Conservation (phyloP, 2,329 filamentous ascomycete species). For the Alternaria brassicae region DNA sequence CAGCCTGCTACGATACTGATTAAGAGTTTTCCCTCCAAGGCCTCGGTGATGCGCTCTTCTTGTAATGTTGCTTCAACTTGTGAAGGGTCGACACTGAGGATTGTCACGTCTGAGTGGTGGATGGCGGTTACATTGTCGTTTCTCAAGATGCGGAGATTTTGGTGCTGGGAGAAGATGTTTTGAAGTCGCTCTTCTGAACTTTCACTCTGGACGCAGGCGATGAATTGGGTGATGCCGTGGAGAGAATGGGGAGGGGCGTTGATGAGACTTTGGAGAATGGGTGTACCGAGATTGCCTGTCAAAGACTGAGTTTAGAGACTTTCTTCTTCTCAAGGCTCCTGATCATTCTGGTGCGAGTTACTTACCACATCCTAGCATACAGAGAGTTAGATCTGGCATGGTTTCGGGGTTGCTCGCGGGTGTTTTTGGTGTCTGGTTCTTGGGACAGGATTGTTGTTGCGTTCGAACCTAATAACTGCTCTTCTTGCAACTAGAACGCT, state of each 20-base stretch:
- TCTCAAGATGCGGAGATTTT: neutral
- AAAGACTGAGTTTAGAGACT: neutral
- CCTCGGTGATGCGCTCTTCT: neutral
- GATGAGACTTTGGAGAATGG: neutral
- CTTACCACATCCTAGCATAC: constrained; percentile 43
- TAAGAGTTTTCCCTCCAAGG: neutral
- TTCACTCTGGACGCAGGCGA: neutral
- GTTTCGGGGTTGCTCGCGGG: neutral
- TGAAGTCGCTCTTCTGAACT: neutral
- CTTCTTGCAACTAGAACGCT: fast-evolving
- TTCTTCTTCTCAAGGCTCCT: neutral
- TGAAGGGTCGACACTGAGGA: constrained; percentile 1
- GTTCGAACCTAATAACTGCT: too few species aligned
- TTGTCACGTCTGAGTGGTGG: neutral
- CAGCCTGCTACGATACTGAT: constrained; percentile 5
- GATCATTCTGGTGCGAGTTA: neutral
- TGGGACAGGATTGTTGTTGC: too few species aligned
- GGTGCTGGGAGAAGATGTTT: neutral
- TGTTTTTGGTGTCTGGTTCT: too few species aligned
- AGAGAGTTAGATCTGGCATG: constrained; percentile 28
- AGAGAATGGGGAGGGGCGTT: neutral
- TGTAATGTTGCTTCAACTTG: neutral
- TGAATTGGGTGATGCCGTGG: neutral
- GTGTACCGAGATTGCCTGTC: neutral
- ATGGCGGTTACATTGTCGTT: neutral